Base-by-base conservation (phyloP, 495 filamentous ascomycete genomes). In the Massariosphaeria phaeospora region DNA sequence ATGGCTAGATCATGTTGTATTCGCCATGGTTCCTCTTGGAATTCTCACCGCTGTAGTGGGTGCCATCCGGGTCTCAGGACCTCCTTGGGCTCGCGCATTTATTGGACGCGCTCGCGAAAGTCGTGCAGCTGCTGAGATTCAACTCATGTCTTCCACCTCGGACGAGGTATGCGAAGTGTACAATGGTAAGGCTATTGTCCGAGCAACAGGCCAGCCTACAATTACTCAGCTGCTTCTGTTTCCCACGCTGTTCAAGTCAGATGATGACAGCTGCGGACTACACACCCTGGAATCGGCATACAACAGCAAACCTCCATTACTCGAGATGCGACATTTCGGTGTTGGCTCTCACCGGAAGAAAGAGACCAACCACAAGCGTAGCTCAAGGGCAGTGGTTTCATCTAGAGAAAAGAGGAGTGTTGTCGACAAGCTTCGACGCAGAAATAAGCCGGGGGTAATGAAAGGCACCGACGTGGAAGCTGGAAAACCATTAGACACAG, bases 121-220 rank as follows among this genome's bases (percentile, higher is more conserved):
- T 25, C 42, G 30, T 7, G 64, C 67, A 0, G 45, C 46, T 6
- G 66, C 39, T 0, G 67, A 70, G 31, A 35, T 64, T 17, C 65
- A 69, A 35, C 35, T 70, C 15, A 69, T 62, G 56, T 66, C 62
- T 5, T 69, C 66, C 9, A 69, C 65, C 13, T 67, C 62, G 0
- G 10, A 50, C 1, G 65, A 69, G n/a, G 62, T 69, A 3, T 57
- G 66, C 8, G 67, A 70, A 34, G 26, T 70, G 18, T 68, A 48
- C 48, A 70, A 70, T 43, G 66, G 67, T 2, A 15, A 47, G 27
- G 20, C 41, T 11, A 27, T 55, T 3, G 30, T 55, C 3, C 41
- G 52, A 10, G 15, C 29, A 2, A 27, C 30, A 43, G 44, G 52
- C 17, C 18, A n/a, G 12, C 52, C 43, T 2, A 26, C 4, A 18